These are phyloP conservation scores for Carex parvula DNA, from an alignment of 176 grass and related monocot species.

Conservation along the genomic window DNA sequence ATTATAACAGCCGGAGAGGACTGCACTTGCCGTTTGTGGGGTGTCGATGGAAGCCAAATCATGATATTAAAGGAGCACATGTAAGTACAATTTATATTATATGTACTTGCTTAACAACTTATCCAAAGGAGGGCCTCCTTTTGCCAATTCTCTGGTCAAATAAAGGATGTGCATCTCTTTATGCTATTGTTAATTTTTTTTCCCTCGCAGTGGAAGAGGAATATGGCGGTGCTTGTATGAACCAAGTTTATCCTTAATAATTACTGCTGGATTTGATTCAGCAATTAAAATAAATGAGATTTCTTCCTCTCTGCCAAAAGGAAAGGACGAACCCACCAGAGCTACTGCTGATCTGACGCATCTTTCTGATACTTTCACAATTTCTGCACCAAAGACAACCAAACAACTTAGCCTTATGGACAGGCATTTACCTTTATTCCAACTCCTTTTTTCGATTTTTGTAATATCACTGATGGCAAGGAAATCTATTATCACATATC, in stretches of 20 bases:
- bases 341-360: slow-evolving; percentile 20
- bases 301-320: slow-evolving; percentile 35
- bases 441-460: not conserved
- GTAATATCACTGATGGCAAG: no score
- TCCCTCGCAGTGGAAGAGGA: slow-evolving; percentile 63
- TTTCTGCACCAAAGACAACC: slow-evolving; percentile 48
- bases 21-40: slow-evolving; percentile 87
- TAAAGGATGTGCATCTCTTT: not conserved
- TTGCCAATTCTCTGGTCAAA: not conserved
- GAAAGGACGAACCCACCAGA: slow-evolving; percentile 21
- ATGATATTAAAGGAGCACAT: slow-evolving; percentile 86
- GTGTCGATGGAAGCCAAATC: slow-evolving; percentile 62
- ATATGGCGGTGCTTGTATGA: slow-evolving; percentile 98
- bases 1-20: slow-evolving; percentile 82
- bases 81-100: slow-evolving; percentile 50
- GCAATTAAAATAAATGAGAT: slow-evolving; percentile 78
- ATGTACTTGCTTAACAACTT: not conserved
- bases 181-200: slow-evolving; percentile 13
- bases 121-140: not conserved
- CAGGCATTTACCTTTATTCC: slow-evolving; percentile 40
- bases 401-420: slow-evolving; percentile 59
- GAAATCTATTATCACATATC: not conserved
- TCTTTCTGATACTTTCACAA: slow-evolving; percentile 40
- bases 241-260: slow-evolving; percentile 58
- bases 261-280: slow-evolving; percentile 88